Conservation (phyloP, 2,329 filamentous ascomycete genomes). For the Talaromyces albobiverticillius region DNA sequence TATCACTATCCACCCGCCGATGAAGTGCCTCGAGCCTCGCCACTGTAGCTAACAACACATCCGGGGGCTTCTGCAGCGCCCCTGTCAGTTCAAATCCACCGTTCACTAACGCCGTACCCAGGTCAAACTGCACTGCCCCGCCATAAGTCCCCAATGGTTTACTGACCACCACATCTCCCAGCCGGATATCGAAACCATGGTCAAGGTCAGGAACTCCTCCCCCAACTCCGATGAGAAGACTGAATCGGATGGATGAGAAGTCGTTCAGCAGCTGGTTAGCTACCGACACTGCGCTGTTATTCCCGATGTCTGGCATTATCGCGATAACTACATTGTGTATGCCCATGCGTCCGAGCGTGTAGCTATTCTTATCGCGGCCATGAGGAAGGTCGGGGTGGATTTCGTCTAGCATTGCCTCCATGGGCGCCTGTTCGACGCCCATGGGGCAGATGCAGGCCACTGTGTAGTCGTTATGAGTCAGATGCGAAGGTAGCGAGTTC, state of each 20-base stretch:
- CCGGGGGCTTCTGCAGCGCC: neutral
- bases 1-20: neutral
- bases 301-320: conserved; percentile 14
- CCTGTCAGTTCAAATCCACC: neutral
- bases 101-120: neutral
- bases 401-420: conserved; percentile 16
- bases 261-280: conserved; percentile 14
- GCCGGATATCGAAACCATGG: conserved; percentile 14
- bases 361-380: conserved; percentile 15
- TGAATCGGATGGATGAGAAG: conserved; percentile 16
- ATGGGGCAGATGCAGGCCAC: conserved; percentile 14
- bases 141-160: neutral
- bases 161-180: conserved; percentile 21
- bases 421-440: conserved; percentile 10
- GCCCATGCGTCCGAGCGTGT: conserved; percentile 17
- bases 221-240: conserved; percentile 20
- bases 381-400: conserved; percentile 7
- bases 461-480: conserved; percentile 2
- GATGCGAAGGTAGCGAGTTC: neutral
- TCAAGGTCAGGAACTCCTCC: conserved; percentile 16
- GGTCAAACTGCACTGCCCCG: conserved; percentile 1
- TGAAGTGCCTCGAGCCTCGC: conserved; percentile 1
- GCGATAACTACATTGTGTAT: conserved; percentile 19
- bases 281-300: conserved; percentile 11
- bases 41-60: conserved; percentile 15